Percentiles rank a stretch among this genome's conserved stretches.
phyloP scores from a whole-genome alignment of 768 basidiomycete species.

The Boletus rex-veris region DNA sequence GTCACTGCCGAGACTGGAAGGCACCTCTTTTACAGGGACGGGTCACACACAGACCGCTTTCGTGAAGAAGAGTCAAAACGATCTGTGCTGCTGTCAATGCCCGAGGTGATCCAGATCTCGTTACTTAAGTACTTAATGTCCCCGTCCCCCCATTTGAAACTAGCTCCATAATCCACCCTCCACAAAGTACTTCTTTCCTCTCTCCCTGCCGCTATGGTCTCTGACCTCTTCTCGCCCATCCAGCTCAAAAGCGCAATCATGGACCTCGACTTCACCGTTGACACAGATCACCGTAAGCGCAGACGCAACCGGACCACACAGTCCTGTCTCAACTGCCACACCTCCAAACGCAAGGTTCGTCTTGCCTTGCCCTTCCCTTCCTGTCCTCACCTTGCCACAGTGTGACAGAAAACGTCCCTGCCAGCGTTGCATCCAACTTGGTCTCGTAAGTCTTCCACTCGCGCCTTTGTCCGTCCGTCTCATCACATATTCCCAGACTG shows the following conservation, averaged over 20 bases:
- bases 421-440: constrained; percentile 85
- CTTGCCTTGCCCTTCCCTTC: not conserved
- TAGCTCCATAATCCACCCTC: constrained; percentile 51
- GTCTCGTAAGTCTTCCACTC: constrained; percentile 52
- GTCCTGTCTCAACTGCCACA: constrained; percentile 86
- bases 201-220: constrained; percentile 42
- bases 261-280: constrained; percentile 71
- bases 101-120: constrained; percentile 47
- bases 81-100: constrained; percentile 31
- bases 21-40: constrained; percentile 29
- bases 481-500: constrained; percentile 52
- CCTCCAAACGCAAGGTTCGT: constrained; percentile 86
- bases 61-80: constrained; percentile 30
- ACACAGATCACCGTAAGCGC: constrained; percentile 76
- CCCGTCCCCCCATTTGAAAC: constrained; percentile 38
- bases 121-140: constrained; percentile 55
- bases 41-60: constrained; percentile 34
- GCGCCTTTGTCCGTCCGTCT: constrained; percentile 1
- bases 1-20: constrained; percentile 36
- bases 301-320: constrained; percentile 91
- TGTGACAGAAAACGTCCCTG: constrained; percentile 93
- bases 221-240: constrained; percentile 49
- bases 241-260: constrained; percentile 75
- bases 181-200: constrained; percentile 40
- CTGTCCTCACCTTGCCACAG: constrained; percentile 27